Evolutionary conservation across 257 asterid genomes (phyloP), one percentile per base, ranked within the genome.

Genomic region (Capsicum rhomboideum): DNA sequence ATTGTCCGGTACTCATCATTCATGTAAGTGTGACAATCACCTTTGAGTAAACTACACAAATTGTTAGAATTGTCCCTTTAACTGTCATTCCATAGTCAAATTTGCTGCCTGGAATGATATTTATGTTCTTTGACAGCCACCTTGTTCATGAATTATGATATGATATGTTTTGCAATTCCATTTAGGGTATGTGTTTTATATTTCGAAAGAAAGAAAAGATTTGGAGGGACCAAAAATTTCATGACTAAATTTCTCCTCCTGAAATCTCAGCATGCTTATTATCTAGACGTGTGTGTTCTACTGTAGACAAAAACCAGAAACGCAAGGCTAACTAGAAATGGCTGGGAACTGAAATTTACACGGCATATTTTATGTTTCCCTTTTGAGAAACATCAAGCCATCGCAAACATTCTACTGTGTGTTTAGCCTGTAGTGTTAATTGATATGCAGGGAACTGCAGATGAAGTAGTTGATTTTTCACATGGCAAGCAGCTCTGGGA

Each of bases 401-500:
- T 26, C 7, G 14, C 46, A 16, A 75, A 26, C 23, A 26, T 75
- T 50, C 26, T 16, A 50, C 18, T 1, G 6, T 14, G 26, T 75
- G 61, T 55, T 81, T 67, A 74, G 58, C 2, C 68, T 78, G 46
- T 29, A 83, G 85, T 82, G n/a, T 6, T 69, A 44, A n/a, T 52
- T 34, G 52, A 20, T 78, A 52, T 66, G 81, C 91, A 94, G 98
- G 98, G 98, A 82, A 93, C 97, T 54, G 93, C 96, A 14, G 98
- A 94, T 85, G 98, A 94, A 87, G 98, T 94, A 69, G 98, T 94
- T 26, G 94, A 95, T 86, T 91, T 89, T 64, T 93, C 98, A 18
- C 98, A 95, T 7, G 98, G 97, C 21, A 92, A 95, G 89, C 97
- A 93, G 84, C 96, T 93, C 12, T 95, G 96, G 97, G 97, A 93